Evolutionary conservation across 208 protist genomes (phyloP).

Genomic region (Phytomonas sp.): DNA sequence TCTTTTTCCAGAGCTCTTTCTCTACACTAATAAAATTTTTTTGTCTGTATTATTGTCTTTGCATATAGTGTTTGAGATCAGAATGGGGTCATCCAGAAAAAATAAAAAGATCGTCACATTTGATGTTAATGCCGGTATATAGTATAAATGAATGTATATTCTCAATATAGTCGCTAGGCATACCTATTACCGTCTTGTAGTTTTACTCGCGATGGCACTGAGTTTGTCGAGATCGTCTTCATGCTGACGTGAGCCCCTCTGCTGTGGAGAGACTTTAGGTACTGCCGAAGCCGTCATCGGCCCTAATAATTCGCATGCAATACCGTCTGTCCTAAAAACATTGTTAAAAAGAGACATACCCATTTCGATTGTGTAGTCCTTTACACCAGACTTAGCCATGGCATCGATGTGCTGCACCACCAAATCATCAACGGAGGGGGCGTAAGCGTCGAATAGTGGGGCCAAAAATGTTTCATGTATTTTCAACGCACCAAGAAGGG

Average conservation of each 20-base stretch:
- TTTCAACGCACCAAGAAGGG: constrained; percentile 38
- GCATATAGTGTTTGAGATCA: background rate
- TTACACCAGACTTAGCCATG: constrained; percentile 37
- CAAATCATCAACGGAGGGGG: constrained; percentile 35
- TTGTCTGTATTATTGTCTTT: background rate
- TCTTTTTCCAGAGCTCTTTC: background rate
- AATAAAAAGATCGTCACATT: background rate
- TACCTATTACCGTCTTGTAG: background rate
- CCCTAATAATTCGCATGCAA: constrained; percentile 33
- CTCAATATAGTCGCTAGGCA: background rate
- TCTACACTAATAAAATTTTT: no score
- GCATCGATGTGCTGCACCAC: constrained; percentile 42
- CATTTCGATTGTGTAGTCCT: constrained; percentile 28
- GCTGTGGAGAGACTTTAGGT: constrained; percentile 19
- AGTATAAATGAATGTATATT: background rate
- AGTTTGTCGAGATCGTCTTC: background rate
- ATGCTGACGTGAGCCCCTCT: constrained; percentile 32
- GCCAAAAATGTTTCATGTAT: constrained; percentile 48
- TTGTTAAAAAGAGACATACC: constrained; percentile 22
- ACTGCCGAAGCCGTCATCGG: constrained; percentile 22
- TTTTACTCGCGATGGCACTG: background rate
- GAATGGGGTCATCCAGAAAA: background rate
- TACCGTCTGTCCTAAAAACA: constrained; percentile 18
- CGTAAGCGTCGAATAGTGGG: constrained; percentile 34
- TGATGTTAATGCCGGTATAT: background rate